Evolutionary conservation across 768 basidiomycete genomes (phyloP), one percentile per base, ranked within the genome.

Genomic region (Termitomyces sp.): DNA sequence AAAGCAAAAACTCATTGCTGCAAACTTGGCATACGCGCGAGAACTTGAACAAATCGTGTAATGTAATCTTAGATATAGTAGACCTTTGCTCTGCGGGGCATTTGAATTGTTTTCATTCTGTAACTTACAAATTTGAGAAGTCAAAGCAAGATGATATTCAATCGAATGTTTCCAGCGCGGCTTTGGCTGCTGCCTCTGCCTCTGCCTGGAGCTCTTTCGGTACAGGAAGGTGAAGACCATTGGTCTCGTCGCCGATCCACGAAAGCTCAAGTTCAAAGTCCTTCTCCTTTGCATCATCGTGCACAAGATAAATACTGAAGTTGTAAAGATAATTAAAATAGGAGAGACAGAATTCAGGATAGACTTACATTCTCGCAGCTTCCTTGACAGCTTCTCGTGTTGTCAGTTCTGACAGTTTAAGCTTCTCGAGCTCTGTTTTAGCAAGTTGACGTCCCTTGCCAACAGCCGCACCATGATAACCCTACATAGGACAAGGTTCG

Each of bases 391-490:
- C 97, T 68, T 99, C 87, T 59, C 87, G 81, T 55, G 81, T 82
- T 2, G 90, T 83, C 52, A 98, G 72, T 62, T 91, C 90, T 6
- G 87, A 74, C 36, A 96, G 77, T 62, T 94, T 88, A 61, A 98
- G 85, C 72, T 99, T 99, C 75, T 99, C 97, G 49, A 99, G 74
- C 71, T 98, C 97, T 8, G 96, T 98, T 81, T 98, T 98, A 20
- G 97, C 97, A 60, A 98, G 78, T 67, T 97, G 94, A 56, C 91
- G 87, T n/a, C 97, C 97, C 72, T 98, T 99, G 54, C 97, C 97
- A 29, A 95, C 87, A n/a, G 97, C 97, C 14, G 91, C 91, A 27
- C 94, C 96, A 57, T 94, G 82, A 73, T 98, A 98, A 31, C 97
- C 97, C 93, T 95, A n/a, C n/a, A n/a, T n/a, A 31, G 4, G 18